Evolutionary conservation across 1,284 basidiomycete genomes (phyloP).

Genomic region (Stereum hirsutum): DNA sequence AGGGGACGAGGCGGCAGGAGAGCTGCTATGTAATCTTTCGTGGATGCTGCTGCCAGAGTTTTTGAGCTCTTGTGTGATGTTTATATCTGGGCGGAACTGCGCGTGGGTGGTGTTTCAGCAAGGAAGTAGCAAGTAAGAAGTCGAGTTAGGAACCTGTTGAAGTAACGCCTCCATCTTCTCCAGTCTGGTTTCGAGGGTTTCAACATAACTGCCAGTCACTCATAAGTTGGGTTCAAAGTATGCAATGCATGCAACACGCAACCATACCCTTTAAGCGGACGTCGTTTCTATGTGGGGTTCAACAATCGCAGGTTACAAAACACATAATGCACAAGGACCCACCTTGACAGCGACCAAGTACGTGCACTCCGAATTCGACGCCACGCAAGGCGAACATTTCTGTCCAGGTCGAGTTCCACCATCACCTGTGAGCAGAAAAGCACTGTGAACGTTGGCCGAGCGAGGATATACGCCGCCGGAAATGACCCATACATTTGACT

Average conservation of each 20-base stretch:
- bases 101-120: not conserved
- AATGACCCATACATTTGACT: conserved; percentile 42
- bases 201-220: conserved; percentile 47
- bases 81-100: too few relatives aligned
- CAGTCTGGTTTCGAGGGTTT: conserved; percentile 61
- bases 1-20: too few relatives aligned
- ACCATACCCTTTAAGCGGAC: conserved; percentile 82
- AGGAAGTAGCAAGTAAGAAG: too few relatives aligned
- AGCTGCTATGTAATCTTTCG: too few relatives aligned
- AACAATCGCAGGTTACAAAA: not conserved
- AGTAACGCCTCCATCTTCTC: conserved; percentile 66
- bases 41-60: conserved; percentile 8
- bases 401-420: conserved; percentile 57
- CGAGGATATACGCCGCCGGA: not conserved
- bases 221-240: not conserved
- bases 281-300: conserved; percentile 49
- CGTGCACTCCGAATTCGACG: conserved; percentile 68
- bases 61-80: conserved; percentile 38
- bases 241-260: conserved; percentile 17
- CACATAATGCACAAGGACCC: too few relatives aligned
- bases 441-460: conserved; percentile 1
- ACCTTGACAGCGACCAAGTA: conserved; percentile 72
- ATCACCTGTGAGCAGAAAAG: conserved; percentile 43
- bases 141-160: conserved; percentile 44
- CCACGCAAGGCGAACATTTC: conserved; percentile 71